Percentiles rank a stretch among this genome's conserved stretches.
phyloP scores from a whole-genome alignment of 257 asterid species.

The Solanum corneliomulleri region DNA sequence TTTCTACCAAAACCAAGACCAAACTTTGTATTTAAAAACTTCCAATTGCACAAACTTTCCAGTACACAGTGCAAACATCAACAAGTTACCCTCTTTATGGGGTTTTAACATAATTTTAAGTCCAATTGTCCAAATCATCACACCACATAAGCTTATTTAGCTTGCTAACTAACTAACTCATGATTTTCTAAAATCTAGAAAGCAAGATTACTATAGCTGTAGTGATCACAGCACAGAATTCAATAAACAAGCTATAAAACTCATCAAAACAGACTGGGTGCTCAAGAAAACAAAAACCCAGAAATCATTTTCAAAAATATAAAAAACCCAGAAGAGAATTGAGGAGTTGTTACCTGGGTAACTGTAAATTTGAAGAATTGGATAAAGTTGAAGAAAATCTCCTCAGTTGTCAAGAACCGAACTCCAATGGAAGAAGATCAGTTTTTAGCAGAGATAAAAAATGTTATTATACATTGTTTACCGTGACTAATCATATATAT shows the following conservation, averaged over 20 bases:
- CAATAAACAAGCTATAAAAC: background rate
- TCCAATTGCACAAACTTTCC: background rate
- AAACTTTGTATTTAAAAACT: background rate
- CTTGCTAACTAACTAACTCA: background rate
- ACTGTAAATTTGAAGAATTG: background rate
- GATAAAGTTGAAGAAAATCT: background rate
- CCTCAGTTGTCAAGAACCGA: background rate
- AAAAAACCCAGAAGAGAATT: background rate
- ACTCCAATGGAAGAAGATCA: conserved; percentile 4
- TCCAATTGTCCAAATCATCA: background rate
- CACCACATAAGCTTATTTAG: background rate
- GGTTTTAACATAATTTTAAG: background rate
- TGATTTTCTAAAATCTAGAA: background rate
- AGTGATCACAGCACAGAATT: background rate
- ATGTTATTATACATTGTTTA: background rate
- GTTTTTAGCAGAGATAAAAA: background rate
- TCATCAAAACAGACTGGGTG: background rate
- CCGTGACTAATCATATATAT: background rate
- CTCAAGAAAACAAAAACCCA: background rate
- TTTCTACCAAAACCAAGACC: background rate
- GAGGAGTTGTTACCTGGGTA: background rate
- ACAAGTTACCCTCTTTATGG: background rate
- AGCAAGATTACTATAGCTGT: background rate
- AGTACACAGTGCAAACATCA: background rate
- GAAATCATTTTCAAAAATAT: background rate